Percentiles rank a stretch among this genome's conserved stretches.
Evolutionary conservation across 106 monocot species (phyloP).

Genomic region (Vanilla planifolia): DNA sequence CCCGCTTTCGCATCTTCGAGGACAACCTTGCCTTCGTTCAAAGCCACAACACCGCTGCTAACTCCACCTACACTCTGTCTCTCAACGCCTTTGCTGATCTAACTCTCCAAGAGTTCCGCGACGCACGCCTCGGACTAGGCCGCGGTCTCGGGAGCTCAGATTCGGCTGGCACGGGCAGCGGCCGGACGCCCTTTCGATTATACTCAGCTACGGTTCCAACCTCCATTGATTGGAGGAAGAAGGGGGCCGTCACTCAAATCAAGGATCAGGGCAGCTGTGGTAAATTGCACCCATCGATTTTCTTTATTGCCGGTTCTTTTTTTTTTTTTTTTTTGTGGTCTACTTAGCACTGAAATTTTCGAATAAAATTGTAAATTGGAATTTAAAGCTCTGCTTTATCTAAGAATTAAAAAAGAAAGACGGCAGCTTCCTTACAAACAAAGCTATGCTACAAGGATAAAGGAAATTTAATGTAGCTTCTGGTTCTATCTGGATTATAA

Average conservation of each 20-base stretch:
- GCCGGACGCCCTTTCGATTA: constrained; percentile 19
- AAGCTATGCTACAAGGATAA: too few species aligned
- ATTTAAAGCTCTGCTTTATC: too few species aligned
- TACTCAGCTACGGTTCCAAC: constrained; percentile 32
- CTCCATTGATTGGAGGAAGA: constrained; percentile 81
- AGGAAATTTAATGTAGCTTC: too few species aligned
- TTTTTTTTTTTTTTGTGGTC: neutral
- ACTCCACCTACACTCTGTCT: constrained; percentile 17
- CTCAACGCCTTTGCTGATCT: constrained; percentile 71
- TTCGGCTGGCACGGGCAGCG: neutral
- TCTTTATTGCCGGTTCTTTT: neutral
- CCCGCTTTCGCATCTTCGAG: constrained; percentile 39
- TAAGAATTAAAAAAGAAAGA: too few species aligned
- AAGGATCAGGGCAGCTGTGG: constrained; percentile 96
- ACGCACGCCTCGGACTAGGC: constrained; percentile 19
- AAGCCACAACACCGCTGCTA: constrained; percentile 30
- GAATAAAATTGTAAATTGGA: too few species aligned
- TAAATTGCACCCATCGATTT: constrained; percentile 10
- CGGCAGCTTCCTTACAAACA: too few species aligned
- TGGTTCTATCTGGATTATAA: too few species aligned
- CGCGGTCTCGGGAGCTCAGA: neutral
- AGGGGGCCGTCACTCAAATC: constrained; percentile 74
- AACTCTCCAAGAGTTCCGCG: constrained; percentile 58
- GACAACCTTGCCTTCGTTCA: constrained; percentile 51
- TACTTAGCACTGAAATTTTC: too few species aligned